These are phyloP conservation scores for Cladosporium oxysporum DNA, from an alignment of 2,329 filamentous ascomycete species.

Conservation along the genomic window DNA sequence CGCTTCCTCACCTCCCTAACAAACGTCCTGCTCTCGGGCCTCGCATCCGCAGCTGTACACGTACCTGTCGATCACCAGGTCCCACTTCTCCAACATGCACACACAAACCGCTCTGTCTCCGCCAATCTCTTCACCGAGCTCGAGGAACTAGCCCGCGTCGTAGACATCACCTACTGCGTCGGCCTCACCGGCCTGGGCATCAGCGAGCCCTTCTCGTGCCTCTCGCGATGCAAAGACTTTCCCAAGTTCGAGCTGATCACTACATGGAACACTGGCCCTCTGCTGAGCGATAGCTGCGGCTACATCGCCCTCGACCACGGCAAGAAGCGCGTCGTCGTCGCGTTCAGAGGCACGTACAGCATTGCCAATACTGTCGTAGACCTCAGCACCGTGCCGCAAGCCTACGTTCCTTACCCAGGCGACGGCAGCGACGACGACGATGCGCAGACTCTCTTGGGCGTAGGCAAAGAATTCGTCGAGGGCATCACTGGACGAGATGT, in stretches of 20 bases:
- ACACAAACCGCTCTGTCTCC: conserved; percentile 52
- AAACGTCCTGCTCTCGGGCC: background rate
- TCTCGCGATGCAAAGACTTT: conserved; percentile 83
- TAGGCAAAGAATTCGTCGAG: conserved; percentile 22
- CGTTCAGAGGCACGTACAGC: conserved; percentile 93
- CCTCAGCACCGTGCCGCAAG: conserved; percentile 83
- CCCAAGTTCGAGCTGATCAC: conserved; percentile 74
- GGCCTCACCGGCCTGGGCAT: conserved; percentile 83
- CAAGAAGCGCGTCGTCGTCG: conserved; percentile 71
- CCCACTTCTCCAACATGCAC: conserved; percentile 35
- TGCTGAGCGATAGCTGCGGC: conserved; percentile 88
- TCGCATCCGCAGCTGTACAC: conserved; percentile 18
- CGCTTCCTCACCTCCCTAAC: background rate
- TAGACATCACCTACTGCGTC: conserved; percentile 94
- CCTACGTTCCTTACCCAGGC: conserved; percentile 83
- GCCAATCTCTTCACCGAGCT: conserved; percentile 72
- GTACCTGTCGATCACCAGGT: conserved; percentile 30
- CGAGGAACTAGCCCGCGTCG: conserved; percentile 84
- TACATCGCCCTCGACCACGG: conserved; percentile 87
- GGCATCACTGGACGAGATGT: conserved; percentile 35
- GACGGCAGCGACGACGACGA: conserved; percentile 40
- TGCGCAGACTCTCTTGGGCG: conserved; percentile 17
- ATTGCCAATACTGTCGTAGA: conserved; percentile 89
- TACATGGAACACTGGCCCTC: conserved; percentile 85
- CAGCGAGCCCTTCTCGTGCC: conserved; percentile 77